Evolutionary conservation across 257 asterid species (phyloP).

Genomic region (Datura wrightii): DNA sequence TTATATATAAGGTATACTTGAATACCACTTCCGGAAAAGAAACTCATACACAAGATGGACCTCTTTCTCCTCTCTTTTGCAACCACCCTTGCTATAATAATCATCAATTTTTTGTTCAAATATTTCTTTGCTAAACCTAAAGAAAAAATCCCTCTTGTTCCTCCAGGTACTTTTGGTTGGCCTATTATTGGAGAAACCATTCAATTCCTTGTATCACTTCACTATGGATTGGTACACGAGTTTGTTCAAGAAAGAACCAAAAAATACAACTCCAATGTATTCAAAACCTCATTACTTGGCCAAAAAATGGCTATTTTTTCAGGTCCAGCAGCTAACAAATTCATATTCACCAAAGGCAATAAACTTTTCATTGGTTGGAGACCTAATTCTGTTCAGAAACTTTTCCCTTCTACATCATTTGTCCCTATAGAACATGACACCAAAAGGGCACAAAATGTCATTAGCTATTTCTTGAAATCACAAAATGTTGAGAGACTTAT

Average conservation of each 20-base stretch:
- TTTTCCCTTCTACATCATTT: conserved; percentile 12
- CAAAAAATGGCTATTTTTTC: not conserved
- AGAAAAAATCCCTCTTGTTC: not conserved
- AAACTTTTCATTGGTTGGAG: not conserved
- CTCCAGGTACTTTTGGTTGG: conserved; percentile 22
- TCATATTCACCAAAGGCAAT: not conserved
- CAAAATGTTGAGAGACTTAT: not conserved
- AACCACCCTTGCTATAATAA: not conserved
- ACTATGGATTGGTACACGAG: conserved; percentile 22
- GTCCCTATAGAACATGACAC: not conserved
- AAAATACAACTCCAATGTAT: conserved; percentile 12
- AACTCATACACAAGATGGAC: not conserved
- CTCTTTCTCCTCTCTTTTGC: not conserved
- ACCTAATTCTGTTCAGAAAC: conserved; percentile 7
- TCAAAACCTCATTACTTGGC: conserved; percentile 22
- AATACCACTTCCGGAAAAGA: not conserved
- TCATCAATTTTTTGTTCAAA: conserved; percentile 1
- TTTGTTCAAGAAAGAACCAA: conserved; percentile 26
- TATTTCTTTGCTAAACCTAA: not conserved
- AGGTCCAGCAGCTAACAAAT: conserved; percentile 27
- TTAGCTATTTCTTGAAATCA: not conserved
- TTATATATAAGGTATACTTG: not conserved
- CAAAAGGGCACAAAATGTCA: conserved; percentile 18
- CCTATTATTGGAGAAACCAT: conserved; percentile 25
- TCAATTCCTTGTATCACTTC: not conserved